phyloP scores from a whole-genome alignment of 495 filamentous ascomycete species.

The Acidomyces sp. region DNA sequence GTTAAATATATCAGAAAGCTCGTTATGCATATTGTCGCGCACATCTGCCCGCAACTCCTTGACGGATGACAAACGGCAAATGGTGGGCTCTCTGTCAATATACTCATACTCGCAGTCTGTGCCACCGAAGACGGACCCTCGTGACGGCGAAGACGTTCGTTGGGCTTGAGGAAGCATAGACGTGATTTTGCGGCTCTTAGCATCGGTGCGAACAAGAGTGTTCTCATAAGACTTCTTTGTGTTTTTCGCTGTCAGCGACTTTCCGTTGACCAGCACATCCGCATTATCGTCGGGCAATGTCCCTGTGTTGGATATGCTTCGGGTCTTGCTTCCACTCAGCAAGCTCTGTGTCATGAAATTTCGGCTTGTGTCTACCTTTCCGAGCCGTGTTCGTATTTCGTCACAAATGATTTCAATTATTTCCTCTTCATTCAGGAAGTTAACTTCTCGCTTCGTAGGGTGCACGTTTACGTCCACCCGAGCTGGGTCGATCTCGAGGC shows the following conservation, averaged over 20 bases:
- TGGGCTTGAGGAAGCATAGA: slow-evolving; percentile 61
- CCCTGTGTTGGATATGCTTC: slow-evolving; percentile 20
- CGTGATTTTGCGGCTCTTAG: slow-evolving; percentile 85
- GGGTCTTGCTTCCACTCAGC: slow-evolving; percentile 51
- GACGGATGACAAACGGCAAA: slow-evolving; percentile 64
- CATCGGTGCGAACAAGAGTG: slow-evolving; percentile 82
- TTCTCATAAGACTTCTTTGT: slow-evolving; percentile 53
- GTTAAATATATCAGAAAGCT: slow-evolving; percentile 77
- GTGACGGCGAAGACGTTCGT: slow-evolving; percentile 17
- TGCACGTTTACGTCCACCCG: slow-evolving; percentile 97
- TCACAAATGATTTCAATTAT: slow-evolving; percentile 81
- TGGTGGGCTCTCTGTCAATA: slow-evolving; percentile 51
- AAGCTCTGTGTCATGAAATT: slow-evolving; percentile 90
- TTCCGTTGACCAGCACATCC: background rate
- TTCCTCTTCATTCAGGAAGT: slow-evolving; percentile 96
- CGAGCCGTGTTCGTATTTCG: slow-evolving; percentile 64
- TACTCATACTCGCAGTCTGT: slow-evolving; percentile 49
- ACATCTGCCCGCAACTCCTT: slow-evolving; percentile 70
- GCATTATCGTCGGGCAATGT: slow-evolving; percentile 9
- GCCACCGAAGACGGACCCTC: slow-evolving; percentile 12
- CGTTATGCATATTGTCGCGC: slow-evolving; percentile 74
- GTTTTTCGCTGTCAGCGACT: background rate
- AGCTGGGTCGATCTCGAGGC: slow-evolving; percentile 82
- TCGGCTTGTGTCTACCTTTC: slow-evolving; percentile 83
- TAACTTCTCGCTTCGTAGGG: slow-evolving; percentile 94